Evolutionary conservation across 2,329 filamentous ascomycete genomes (phyloP), one percentile per base, ranked within the genome.

Genomic region (Pseudogymnoascus sp.): DNA sequence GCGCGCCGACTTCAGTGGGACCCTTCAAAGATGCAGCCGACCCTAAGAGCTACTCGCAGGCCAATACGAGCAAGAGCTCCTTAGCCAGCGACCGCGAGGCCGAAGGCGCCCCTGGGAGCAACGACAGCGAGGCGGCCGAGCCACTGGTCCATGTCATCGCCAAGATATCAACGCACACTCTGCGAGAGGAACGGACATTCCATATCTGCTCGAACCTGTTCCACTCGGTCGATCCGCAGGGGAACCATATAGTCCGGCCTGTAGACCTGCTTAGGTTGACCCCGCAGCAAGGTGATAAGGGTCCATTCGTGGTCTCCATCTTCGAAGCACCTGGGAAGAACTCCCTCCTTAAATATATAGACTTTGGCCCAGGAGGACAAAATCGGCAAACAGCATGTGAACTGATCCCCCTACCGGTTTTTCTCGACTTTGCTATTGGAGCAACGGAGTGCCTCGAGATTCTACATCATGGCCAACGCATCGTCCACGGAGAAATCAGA

Each of bases 401-500:
- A n/a, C 78, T 79, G 38, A 75, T 75, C 2, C 78, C 86, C 1
- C 78, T 97, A 5, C 82, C 89, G 56, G 81, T 85, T 14, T 97
- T 97, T 70, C 82, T 98, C 28, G 89, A 96, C 70, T 97, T 97
- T 72, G 93, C 93, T 31, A 90, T 96, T 64, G 93, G 93, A 24
- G 90, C 93, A 1, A 85, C 89, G 5, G 86, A 96, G 74, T 96
- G 91, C 72, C 77, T 96, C 59, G 93, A 97, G 74, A 86, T 96
- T 56, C 78, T 98, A n/a, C 93, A 98, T 70, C 92, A 97, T 75
- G 88, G 89, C 7, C 85, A 93, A 64, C 88, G 90, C 65, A 86
- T 92, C 63, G 88, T 96, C 1, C 93, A 97, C 70, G 93, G 93
- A 50, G 93, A 98, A 75, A 88, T 98, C 60, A 84, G 93, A 28